Conservation (phyloP, 2,329 filamentous ascomycete genomes). For the Epichloe uncinata region DNA sequence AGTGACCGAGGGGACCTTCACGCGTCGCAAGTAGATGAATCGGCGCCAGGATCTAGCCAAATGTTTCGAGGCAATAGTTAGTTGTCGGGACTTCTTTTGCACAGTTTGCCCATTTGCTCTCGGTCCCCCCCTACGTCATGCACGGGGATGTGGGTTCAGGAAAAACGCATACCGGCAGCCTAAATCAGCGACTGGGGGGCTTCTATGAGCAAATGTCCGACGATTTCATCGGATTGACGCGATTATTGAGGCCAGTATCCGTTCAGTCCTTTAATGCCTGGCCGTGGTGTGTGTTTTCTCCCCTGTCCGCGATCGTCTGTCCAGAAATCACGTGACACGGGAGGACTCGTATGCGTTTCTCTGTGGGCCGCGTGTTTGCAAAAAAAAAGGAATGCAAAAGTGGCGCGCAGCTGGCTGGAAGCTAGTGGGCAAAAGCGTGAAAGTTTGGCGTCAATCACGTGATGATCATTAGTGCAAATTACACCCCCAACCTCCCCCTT, state of each 20-base stretch:
- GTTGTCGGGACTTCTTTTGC: neutral
- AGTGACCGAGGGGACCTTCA: constrained; percentile 40
- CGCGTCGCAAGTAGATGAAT: constrained; percentile 39
- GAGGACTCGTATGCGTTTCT: neutral
- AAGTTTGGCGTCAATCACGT: neutral
- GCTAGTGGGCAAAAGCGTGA: neutral
- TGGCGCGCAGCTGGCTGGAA: neutral
- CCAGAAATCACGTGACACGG: constrained; percentile 19
- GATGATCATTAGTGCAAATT: neutral
- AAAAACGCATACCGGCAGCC: constrained; percentile 19
- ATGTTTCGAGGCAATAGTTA: neutral
- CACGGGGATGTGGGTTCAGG: constrained; percentile 6
- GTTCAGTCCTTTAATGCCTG: constrained; percentile 10
- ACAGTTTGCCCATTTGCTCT: neutral
- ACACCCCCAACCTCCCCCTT: no score
- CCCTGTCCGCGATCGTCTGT: constrained; percentile 15
- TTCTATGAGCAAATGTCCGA: constrained; percentile 13
- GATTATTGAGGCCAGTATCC: constrained; percentile 11
- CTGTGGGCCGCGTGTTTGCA: neutral
- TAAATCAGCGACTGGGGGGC: constrained; percentile 16
- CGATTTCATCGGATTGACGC: constrained; percentile 17
- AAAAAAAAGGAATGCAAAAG: neutral
- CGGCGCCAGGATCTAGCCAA: constrained; percentile 36
- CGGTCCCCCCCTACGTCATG: constrained; percentile 13
- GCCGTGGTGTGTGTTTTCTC: constrained; percentile 13